These are phyloP conservation scores for Hemisphaericaspora xylanilytica DNA, from an alignment of 1,139 yeast genomes.

Conservation along the genomic window DNA sequence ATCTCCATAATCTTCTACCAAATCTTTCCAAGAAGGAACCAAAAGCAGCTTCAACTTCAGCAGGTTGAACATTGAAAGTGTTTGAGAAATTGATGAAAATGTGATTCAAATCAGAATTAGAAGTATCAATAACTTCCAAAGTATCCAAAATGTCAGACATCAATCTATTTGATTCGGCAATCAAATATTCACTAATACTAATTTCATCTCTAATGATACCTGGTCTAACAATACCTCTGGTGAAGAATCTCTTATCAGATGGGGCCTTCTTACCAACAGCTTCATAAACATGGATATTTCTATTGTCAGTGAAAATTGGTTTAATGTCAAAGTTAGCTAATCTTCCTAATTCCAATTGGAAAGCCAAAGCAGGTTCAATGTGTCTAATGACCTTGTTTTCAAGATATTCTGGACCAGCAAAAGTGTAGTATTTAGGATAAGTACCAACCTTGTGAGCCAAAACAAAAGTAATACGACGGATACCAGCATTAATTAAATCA, in stretches of 20 bases:
- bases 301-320: slow-evolving; percentile 94
- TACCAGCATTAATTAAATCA: slow-evolving; percentile 64
- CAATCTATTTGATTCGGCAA: slow-evolving; percentile 92
- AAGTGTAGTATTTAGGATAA: slow-evolving; percentile 94
- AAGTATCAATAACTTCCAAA: slow-evolving; percentile 88
- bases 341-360: slow-evolving; percentile 93
- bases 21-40: slow-evolving; percentile 97
- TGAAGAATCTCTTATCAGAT: slow-evolving; percentile 91
- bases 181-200: slow-evolving; percentile 87
- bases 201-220: slow-evolving; percentile 92
- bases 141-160: slow-evolving; percentile 96
- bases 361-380: slow-evolving; percentile 96
- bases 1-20: slow-evolving; percentile 94
- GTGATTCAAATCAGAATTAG: slow-evolving; percentile 93
- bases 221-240: slow-evolving; percentile 95
- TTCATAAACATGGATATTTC: slow-evolving; percentile 95
- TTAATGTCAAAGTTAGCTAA: slow-evolving; percentile 91
- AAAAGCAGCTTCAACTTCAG: slow-evolving; percentile 95
- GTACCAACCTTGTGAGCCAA: slow-evolving; percentile 80
- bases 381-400: slow-evolving; percentile 94
- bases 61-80: slow-evolving; percentile 88
- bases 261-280: slow-evolving; percentile 94
- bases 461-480: slow-evolving; percentile 92
- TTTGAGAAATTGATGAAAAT: slow-evolving; percentile 96
- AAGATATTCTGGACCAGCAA: slow-evolving; percentile 78